These are phyloP conservation scores for Spongospora subterranea DNA, from an alignment of 208 protist species.

Conservation along the genomic window DNA sequence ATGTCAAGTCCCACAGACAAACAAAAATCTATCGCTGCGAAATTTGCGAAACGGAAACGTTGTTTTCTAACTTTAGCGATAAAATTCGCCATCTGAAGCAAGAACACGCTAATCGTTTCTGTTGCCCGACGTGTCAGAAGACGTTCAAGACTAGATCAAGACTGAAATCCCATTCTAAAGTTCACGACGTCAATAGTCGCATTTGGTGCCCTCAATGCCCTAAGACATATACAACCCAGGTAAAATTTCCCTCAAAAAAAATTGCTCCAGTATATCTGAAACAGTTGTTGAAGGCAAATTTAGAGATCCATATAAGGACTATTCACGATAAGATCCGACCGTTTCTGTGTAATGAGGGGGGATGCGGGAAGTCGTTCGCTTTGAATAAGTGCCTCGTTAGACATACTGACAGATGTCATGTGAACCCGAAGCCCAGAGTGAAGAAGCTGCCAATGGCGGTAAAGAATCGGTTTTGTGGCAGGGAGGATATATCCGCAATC, in stretches of 20 bases:
- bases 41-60: background rate
- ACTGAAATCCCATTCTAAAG: background rate
- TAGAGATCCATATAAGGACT: background rate
- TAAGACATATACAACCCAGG: constrained; percentile 1
- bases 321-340: constrained; percentile 36
- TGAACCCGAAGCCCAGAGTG: background rate
- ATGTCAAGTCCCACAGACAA: background rate
- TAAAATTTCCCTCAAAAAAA: background rate
- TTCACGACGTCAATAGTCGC: background rate
- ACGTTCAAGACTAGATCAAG: background rate
- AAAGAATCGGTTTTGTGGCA: no score
- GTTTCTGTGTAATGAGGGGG: background rate
- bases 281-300: background rate
- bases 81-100: background rate
- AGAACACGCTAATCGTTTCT: background rate
- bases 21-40: background rate
- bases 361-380: background rate
- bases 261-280: background rate
- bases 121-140: background rate
- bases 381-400: background rate
- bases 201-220: constrained; percentile 8
- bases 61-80: constrained; percentile 24
- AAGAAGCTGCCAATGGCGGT: no score
- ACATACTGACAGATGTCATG: background rate
- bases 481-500: no score